phyloP scores from a whole-genome alignment of 2,329 filamentous ascomycete species.

The Colletotrichum chrysophilum region DNA sequence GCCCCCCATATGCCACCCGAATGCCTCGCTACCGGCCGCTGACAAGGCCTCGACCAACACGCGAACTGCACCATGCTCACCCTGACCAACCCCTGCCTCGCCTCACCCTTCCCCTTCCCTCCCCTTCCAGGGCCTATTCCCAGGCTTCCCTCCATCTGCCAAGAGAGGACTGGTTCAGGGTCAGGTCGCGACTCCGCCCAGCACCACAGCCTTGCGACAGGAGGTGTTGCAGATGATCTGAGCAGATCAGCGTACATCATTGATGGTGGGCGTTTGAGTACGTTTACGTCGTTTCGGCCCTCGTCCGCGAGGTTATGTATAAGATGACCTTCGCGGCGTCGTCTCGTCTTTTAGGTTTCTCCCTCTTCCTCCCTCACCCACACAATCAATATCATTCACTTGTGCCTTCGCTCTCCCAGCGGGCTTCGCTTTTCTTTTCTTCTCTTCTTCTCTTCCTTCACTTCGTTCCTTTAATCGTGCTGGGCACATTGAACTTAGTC shows the following conservation, averaged over 20 bases:
- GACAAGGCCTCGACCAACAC: slow-evolving; percentile 9
- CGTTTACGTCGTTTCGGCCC: slow-evolving; percentile 14
- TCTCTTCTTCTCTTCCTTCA: slow-evolving; percentile 28
- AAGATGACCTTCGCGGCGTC: slow-evolving; percentile 7
- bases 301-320: slow-evolving; percentile 14
- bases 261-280: slow-evolving; percentile 3
- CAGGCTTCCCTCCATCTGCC: slow-evolving; percentile 1
- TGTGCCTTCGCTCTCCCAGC: slow-evolving; percentile 20
- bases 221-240: slow-evolving; percentile 24
- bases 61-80: neutral
- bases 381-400: neutral
- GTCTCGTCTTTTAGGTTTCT: slow-evolving; percentile 12
- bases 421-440: slow-evolving; percentile 24
- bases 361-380: neutral
- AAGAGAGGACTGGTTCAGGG: slow-evolving; percentile 11
- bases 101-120: neutral
- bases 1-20: neutral
- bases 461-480: slow-evolving; percentile 30
- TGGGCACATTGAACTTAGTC: slow-evolving; percentile 23
- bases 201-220: slow-evolving; percentile 22
- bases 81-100: neutral
- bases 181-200: slow-evolving; percentile 14
- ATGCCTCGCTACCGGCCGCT: slow-evolving; percentile 1
- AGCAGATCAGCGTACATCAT: slow-evolving; percentile 18
- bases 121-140: neutral